Conservation (phyloP, 2,329 filamentous ascomycete species). For the Coniochaeta sp. region DNA sequence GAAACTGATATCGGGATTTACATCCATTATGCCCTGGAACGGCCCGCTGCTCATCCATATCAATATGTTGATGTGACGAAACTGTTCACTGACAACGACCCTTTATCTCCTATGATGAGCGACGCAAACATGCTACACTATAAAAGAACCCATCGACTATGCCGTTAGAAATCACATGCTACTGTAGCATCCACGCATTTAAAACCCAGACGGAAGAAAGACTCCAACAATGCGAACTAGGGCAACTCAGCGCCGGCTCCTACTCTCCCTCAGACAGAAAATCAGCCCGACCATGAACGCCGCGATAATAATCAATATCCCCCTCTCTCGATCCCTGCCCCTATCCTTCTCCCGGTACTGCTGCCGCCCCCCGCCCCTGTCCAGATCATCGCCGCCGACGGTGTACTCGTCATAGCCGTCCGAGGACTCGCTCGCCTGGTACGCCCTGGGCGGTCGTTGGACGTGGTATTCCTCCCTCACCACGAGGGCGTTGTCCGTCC, state of each 20-base stretch:
- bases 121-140: too few relatives aligned
- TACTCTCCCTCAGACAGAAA: background rate
- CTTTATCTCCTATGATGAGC: too few relatives aligned
- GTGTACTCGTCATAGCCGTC: background rate
- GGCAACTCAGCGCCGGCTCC: background rate
- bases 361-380: background rate
- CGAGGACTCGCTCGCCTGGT: background rate
- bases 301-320: background rate
- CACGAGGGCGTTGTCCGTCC: background rate
- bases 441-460: background rate
- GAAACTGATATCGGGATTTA: background rate
- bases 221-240: background rate
- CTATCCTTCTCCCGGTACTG: background rate
- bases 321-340: background rate
- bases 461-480: background rate
- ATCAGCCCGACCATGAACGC: slow-evolving; percentile 1
- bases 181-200: background rate
- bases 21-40: background rate
- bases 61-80: background rate
- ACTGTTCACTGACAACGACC: background rate
- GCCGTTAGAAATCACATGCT: too few relatives aligned
- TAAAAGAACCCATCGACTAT: too few relatives aligned
- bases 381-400: background rate
- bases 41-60: background rate
- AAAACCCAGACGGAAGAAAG: background rate